Conservation (phyloP, 2,329 filamentous ascomycete species). For the Penicillium olsonii region DNA sequence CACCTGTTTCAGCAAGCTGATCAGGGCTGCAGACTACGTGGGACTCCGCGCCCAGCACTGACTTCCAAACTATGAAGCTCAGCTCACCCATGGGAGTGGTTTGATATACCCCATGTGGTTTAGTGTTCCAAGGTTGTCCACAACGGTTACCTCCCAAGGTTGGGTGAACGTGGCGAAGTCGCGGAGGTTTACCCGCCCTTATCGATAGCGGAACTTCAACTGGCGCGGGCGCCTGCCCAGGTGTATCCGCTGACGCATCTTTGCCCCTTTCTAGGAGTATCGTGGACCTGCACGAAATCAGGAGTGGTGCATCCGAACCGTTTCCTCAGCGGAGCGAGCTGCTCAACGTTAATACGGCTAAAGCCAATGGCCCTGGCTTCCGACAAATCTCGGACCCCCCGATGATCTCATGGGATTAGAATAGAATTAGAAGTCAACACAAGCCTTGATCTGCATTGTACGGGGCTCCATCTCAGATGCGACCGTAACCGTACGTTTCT, state of each 20-base stretch:
- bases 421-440: not conserved
- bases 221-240: too few species aligned
- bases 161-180: conserved; percentile 23
- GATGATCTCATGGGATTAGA: not conserved
- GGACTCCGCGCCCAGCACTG: not conserved
- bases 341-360: not conserved
- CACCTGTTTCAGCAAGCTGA: not conserved
- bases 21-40: not conserved
- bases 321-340: conserved; percentile 7
- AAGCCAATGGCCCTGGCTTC: not conserved
- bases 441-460: not conserved
- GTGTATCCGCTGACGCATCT: not conserved
- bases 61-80: not conserved
- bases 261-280: conserved; percentile 1
- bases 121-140: conserved; percentile 2
- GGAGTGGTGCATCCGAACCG: conserved; percentile 13
- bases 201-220: not conserved
- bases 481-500: not conserved
- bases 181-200: conserved; percentile 12
- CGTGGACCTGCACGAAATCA: conserved; percentile 17
- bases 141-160: conserved; percentile 3
- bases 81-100: not conserved
- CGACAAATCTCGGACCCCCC: not conserved
- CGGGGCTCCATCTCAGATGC: not conserved
- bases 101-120: not conserved